Conservation (phyloP, 2,329 filamentous ascomycete species). For the Pseudocercospora fijiensis region DNA sequence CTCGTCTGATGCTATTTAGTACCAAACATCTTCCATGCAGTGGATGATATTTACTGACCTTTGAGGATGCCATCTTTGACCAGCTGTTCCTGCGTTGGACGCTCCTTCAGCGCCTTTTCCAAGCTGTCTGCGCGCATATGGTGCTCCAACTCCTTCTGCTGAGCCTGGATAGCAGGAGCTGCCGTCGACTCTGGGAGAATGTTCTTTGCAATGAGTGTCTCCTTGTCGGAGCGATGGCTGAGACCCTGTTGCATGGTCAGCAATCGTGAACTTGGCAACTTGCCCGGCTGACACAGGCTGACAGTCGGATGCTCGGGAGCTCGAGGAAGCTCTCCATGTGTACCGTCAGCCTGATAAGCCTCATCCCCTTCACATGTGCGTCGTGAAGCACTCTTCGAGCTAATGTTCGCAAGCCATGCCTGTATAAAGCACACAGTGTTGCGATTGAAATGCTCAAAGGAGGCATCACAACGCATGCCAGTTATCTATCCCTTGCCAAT, state of each 20-base stretch:
- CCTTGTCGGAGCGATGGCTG: constrained; percentile 63
- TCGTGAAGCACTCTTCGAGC: neutral
- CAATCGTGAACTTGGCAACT: neutral
- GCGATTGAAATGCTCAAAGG: neutral
- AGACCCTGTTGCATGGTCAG: constrained; percentile 45
- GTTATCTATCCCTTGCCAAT: neutral
- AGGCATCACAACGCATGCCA: neutral
- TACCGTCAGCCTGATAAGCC: neutral
- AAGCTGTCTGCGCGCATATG: constrained; percentile 84
- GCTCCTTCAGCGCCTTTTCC: constrained; percentile 79
- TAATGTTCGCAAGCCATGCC: neutral
- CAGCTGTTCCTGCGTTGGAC: constrained; percentile 73
- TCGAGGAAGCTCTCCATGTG: neutral
- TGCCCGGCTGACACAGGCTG: too few species aligned
- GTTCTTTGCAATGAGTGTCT: constrained; percentile 79
- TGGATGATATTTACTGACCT: constrained; percentile 19
- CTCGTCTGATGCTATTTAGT: neutral
- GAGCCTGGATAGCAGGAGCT: constrained; percentile 74
- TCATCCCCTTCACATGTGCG: neutral
- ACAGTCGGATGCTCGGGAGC: neutral
- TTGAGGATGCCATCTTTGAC: constrained; percentile 77
- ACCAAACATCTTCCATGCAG: neutral
- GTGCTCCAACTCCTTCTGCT: constrained; percentile 80
- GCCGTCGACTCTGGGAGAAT: constrained; percentile 78
- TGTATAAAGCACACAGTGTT: neutral